These are phyloP conservation scores for Leccinum pallidistipes DNA, from an alignment of 1,284 basidiomycete species.

Conservation along the genomic window DNA sequence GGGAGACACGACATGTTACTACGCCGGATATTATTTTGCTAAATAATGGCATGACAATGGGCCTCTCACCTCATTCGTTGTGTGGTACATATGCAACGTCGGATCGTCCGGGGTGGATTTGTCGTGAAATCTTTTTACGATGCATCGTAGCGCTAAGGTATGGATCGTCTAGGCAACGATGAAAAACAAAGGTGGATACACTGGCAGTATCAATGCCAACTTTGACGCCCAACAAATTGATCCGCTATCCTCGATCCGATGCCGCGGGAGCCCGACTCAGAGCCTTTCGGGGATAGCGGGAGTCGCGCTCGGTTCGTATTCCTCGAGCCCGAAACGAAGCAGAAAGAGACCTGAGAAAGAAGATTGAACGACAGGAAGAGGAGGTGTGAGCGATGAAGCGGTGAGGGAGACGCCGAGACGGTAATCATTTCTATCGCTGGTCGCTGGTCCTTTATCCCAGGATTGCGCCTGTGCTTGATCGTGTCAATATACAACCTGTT, in stretches of 20 bases:
- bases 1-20: neutral
- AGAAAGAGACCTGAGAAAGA: neutral
- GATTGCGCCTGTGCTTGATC: neutral
- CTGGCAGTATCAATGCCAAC: neutral
- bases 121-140: too few relatives aligned
- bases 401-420: too few relatives aligned
- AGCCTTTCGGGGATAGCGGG: neutral
- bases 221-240: neutral
- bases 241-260: neutral
- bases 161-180: neutral
- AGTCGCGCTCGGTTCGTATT: neutral
- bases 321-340: neutral
- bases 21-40: neutral
- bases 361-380: neutral
- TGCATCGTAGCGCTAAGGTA: too few relatives aligned
- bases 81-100: neutral
- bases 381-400: neutral
- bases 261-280: neutral
- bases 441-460: neutral
- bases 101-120: too few relatives aligned
- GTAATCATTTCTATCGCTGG: neutral
- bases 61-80: neutral
- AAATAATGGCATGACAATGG: neutral
- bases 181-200: neutral
- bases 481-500: too few relatives aligned